Evolutionary conservation across 2,329 filamentous ascomycete species (phyloP), one percentile per base, ranked within the genome.

Genomic region (Aciculosporium take): DNA sequence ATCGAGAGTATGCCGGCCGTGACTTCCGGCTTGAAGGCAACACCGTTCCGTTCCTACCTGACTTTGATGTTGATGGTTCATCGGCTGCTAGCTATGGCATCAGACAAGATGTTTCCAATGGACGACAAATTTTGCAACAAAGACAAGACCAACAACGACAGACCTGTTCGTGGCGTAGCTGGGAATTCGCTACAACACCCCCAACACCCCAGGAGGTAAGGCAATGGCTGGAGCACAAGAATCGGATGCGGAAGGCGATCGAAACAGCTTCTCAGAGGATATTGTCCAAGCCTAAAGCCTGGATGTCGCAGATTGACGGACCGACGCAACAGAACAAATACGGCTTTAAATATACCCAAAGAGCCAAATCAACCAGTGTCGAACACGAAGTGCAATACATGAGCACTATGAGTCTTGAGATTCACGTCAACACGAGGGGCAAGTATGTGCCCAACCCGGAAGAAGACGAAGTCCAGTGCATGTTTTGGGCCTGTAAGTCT

Each of bases 321-420:
- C 79, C 87, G 0, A 95, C 89, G 0, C 88, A 89, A 40, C 82
- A 73, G 55, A 84, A 85, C 52, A 80, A 76, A 46, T 71, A 89
- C 55, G 85, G 82, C 0, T 89, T 88, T 66, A 91, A 88, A 56
- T 94, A 84, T 57, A 86, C 82, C 0, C 86, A 88, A 50, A 84
- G 79, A 54, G 71, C 73, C 46, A 76, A 78, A 49, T 79, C 79
- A 1, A 83, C 80, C 0, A 86, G 79, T 49, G 78, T 93, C 15
- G 76, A 85, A 53, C 84, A 89, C 49, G 85, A 93, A 57, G 79
- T 77, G 3, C 84, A 91, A 51, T 94, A 94, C 57, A 96, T 98
- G 91, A 94, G 84, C 50, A 86, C 82, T 15, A 88, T 98, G 84
- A 93, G 87, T 49, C 62, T 98, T 6, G 91, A 98, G 56, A 65